Base-by-base conservation (phyloP, 2,329 filamentous ascomycete species). In the Sclerotinia borealis region DNA sequence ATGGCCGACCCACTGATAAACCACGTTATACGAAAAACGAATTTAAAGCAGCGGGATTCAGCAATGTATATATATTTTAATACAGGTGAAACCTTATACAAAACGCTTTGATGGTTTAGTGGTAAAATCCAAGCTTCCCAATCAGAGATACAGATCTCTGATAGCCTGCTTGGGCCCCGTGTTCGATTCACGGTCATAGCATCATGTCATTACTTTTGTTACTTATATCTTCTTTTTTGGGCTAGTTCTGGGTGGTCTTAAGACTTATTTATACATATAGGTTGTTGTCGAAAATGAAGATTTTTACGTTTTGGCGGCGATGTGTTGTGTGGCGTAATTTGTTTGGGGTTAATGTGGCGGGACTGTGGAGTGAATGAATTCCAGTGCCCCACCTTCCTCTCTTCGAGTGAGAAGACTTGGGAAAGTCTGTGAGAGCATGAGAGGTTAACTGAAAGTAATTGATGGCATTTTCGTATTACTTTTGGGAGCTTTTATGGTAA, bases 11-110 rank as follows among this genome's bases (percentile, higher is more conserved):
- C n/a, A n/a, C n/a, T n/a, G n/a, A n/a, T n/a, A n/a, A n/a, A n/a
- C n/a, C n/a, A n/a, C n/a, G n/a, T n/a, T n/a, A n/a, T n/a, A n/a
- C n/a, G n/a, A n/a, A n/a, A n/a, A n/a, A n/a, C n/a, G n/a, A n/a
- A n/a, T 17, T 22, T 11, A 47, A 27, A 15, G 43, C 22, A 31
- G 25, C 6, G 2, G 4, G 2, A 8, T 0, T 1, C 2, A 9
- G 2, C 2, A 13, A 10, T 34, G 5, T 8, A 22, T 51, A 51
- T 17, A 17, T 51, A 7, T 2, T 1, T 0, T 22, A 51, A 2
- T 9, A 2, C 1, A 1, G 4, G 0, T 0, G 0, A 5, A 5
- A 0, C 2, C 1, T 6, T 0, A 11, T 22, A 4, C 13, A 29
- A 22, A 45, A 10, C 1, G 52, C 52, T 9, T 19, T 27, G 45